Base-by-base conservation (phyloP, 305 asterid species). In the Solanum hybrid region DNA sequence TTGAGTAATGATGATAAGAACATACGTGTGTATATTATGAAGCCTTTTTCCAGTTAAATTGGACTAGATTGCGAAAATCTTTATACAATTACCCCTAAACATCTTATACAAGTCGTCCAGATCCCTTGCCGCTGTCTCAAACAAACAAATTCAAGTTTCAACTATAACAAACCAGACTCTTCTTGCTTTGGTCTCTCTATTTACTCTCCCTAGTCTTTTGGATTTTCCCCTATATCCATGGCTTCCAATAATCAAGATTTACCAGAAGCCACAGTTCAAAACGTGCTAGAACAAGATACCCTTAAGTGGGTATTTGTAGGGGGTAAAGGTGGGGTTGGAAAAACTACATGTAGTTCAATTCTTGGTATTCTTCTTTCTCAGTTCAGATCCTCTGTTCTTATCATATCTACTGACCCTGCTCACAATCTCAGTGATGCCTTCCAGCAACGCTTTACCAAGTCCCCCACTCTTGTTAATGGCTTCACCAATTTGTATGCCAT, bases 351-450 rank as follows among this genome's bases (percentile, higher is more conserved):
- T 89, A 95, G 97, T 89, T 95, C 96, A 16, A 94, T 93, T 69
- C 88, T 95, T 22, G 93, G 95, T 8, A 93, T 93, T 74, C 82
- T 95, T 89, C 94, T 95, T 81, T 86, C 97, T 24, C 89, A 91
- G 51, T 96, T 94, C 90, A 93, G 96, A 34, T 88, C 92, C 12
- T 95, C 99, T 61, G 99, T 97, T 90, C 97, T 97, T 88, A 92
- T 97, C 91, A 96, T 97, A 91, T 96, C 99, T 91, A 97, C 98
- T 86, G 99, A 97, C 90, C 99, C 99, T 5, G 99, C 99, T 4
- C 99, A 97, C 92, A 97, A 96, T 93, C 96, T 97, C 33, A 96
- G 99, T 92, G 99, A 97, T 92, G 98, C 98, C 33, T 97, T 97
- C 87, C 99, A 97, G 90, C 99, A 97, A 90, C 93, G 90, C 90